Evolutionary conservation across 768 basidiomycete genomes (phyloP).

Genomic region (Suillus bovinus): DNA sequence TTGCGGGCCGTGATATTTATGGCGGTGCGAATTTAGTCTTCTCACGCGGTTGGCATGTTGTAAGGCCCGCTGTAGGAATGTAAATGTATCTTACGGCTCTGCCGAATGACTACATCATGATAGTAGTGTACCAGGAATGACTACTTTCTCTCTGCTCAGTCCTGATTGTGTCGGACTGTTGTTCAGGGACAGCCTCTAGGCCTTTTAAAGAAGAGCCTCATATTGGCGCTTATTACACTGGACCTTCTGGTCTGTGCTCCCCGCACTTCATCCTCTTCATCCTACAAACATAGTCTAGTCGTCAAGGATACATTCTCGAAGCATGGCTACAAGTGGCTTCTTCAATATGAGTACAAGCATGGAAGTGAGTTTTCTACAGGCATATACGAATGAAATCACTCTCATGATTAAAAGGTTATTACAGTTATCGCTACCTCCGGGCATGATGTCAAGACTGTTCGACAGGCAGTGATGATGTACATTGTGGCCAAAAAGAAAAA

Average conservation of each 20-base stretch:
- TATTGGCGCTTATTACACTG: background rate
- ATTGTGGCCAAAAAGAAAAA: slow-evolving; percentile 2
- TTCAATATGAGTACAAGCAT: background rate
- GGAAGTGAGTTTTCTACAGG: background rate
- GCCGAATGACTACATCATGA: no score
- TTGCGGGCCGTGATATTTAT: background rate
- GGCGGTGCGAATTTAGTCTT: background rate
- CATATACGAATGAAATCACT: background rate
- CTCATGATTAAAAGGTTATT: background rate
- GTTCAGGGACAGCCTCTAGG: background rate
- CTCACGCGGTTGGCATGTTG: no score
- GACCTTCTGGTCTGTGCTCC: background rate
- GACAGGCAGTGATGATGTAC: background rate
- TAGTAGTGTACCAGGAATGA: background rate
- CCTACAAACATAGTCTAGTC: background rate
- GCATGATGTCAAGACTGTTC: background rate
- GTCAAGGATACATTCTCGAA: background rate
- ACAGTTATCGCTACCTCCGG: background rate
- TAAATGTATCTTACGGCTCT: background rate
- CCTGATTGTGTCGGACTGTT: background rate
- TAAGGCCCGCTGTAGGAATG: background rate
- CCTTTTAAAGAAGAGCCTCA: background rate
- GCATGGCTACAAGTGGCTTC: background rate
- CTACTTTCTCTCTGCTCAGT: background rate
- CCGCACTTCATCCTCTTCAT: no score